Evolutionary conservation across 164 flowering plant species (phyloP), one percentile per base, ranked within the genome.

Genomic region (Umbilicus rupestris): DNA sequence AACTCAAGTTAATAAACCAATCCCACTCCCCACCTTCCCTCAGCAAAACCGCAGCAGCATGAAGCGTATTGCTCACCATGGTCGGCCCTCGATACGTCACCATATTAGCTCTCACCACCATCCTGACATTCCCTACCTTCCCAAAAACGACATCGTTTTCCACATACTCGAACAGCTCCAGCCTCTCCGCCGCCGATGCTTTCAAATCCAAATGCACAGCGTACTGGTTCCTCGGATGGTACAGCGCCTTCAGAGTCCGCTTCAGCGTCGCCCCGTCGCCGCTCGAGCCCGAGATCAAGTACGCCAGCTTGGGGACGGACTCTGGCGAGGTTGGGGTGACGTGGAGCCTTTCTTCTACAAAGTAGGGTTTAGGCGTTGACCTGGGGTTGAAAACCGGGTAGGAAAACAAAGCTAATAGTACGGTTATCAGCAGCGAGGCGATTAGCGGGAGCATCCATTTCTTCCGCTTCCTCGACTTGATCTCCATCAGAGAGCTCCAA

Each of bases 31-130:
- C 87, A 45, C 83, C 83, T 58, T 84, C 85, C 78, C 68, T 90
- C 73, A 87, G 62, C 81, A 90, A 73, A 68, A 88, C 84, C 19
- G 97, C 82, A 37, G 85, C 87, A 1, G 90, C 92, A 64, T 87
- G 92, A 62, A 87, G 90, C 19, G 97, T 87, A 67, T 87, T 90
- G 55, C 70, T 72, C 24, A 90, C 94, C 97, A 90, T 90, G 3
- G 94, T 87, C 0, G 94, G 94, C 0, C 97, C 97, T 64, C 92
- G 73, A 44, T 90, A 90, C 20, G 97, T 90, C 9, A 87, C 89
- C 83, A 90, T 72, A 81, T 90, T 90, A 4, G 92, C 79, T 66
- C 73, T 69, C 62, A 55, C 67, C 7, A 85, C 67, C 62, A 83
- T 78, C 63, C 85, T 64, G 52, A 90, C 97, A 76, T 90, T 90